Evolutionary conservation across 1,284 basidiomycete species (phyloP).

Genomic region (Cystobasidium slooffiae): DNA sequence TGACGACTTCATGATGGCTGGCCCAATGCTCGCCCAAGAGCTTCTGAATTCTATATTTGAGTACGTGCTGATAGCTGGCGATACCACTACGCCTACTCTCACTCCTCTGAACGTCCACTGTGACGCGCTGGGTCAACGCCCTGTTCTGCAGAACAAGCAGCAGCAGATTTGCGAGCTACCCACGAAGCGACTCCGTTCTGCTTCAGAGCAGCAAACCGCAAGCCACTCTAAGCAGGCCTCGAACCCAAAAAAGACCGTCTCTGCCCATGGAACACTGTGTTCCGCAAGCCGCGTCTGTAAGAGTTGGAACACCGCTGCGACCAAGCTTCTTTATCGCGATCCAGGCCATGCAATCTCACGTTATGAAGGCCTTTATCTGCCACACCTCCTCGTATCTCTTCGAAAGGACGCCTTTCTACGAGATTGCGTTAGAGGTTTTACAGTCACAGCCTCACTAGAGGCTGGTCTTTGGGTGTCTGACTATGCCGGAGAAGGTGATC

Average conservation of each 20-base stretch:
- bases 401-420: slow-evolving; percentile 18
- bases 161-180: slow-evolving; percentile 6
- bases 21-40: slow-evolving; percentile 25
- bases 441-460: slow-evolving; percentile 36
- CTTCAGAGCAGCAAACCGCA: slow-evolving; percentile 23
- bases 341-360: slow-evolving; percentile 34
- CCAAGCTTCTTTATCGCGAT: slow-evolving; percentile 28
- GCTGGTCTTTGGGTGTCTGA: slow-evolving; percentile 42
- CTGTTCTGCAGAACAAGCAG: neutral
- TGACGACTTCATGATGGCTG: slow-evolving; percentile 21
- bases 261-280: slow-evolving; percentile 38
- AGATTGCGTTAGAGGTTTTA: slow-evolving; percentile 27
- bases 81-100: neutral
- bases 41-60: slow-evolving; percentile 39
- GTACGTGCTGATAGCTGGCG: slow-evolving; percentile 13
- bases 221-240: slow-evolving; percentile 10
- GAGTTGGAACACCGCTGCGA: slow-evolving; percentile 26
- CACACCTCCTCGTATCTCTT: slow-evolving; percentile 31
- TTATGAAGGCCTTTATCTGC: slow-evolving; percentile 41
- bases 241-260: neutral
- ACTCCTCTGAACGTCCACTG: neutral
- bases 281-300: slow-evolving; percentile 33
- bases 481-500: slow-evolving; percentile 36
- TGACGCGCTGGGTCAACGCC: neutral
- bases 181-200: slow-evolving; percentile 13